A percentile compares a stretch with the other conserved stretches of the same genome.
Evolutionary conservation across 139 green algal species (phyloP).

Genomic region (Edaphochlamys debaryana): DNA sequence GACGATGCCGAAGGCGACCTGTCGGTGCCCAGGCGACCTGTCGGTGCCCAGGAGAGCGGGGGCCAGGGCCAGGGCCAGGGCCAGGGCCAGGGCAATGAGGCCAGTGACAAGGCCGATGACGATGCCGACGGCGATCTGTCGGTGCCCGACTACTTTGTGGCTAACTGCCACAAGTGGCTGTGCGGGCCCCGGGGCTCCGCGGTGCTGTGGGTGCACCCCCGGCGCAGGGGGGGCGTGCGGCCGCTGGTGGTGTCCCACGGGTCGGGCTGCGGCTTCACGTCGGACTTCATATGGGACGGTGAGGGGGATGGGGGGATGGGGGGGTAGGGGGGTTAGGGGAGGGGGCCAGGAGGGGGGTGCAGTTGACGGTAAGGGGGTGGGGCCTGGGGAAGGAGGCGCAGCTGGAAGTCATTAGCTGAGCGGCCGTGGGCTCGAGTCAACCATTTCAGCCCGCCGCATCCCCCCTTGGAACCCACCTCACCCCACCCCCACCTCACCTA

Average conservation of each 20-base stretch:
- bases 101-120: not conserved
- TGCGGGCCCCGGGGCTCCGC: slow-evolving; percentile 67
- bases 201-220: slow-evolving; percentile 61
- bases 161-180: slow-evolving; percentile 81
- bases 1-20: not conserved
- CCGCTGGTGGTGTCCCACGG: slow-evolving; percentile 72
- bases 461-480: too few species aligned
- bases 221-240: slow-evolving; percentile 43
- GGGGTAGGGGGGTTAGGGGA: too few species aligned
- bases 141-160: slow-evolving; percentile 62
- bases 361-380: not conserved
- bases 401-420: too few species aligned
- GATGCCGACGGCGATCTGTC: not conserved
- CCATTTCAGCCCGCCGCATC: too few species aligned
- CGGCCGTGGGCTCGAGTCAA: too few species aligned
- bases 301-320: too few species aligned
- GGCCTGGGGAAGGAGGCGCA: too few species aligned
- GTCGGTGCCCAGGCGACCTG: not conserved
- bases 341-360: too few species aligned
- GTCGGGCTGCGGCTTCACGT: slow-evolving; percentile 63
- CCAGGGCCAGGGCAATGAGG: not conserved
- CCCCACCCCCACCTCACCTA: too few species aligned
- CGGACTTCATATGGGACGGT: slow-evolving; percentile 79
- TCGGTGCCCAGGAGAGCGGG: too few species aligned
- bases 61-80: too few species aligned